Base-by-base conservation (phyloP, 225 moss, liverwort and hornwort species). In the Pseudisothecium myosuroides region DNA sequence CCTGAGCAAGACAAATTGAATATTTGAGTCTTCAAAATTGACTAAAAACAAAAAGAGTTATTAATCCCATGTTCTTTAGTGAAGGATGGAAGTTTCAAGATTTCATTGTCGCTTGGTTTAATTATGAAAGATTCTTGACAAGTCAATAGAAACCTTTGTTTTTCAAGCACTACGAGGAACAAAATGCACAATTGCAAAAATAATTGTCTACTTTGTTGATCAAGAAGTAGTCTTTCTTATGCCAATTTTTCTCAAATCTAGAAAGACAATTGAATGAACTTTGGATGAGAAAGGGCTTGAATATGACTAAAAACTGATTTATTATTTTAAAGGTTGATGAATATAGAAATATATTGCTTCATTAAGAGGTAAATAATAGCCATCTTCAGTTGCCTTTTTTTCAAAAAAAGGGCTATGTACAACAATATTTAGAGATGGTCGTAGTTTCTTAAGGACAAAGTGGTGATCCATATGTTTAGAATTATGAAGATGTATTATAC, bases 101-200 rank as follows among this genome's bases (percentile, higher is more conserved):
- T 55, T 17, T 55, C 19, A 55, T 19, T 7, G 7, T 55, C 55
- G 4, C 55, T 9, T 17, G 4, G 10, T 73, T 17, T 47, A 17
- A 17, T 6, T 29, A 17, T 47, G 3, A 74, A 47, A 2, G 18
- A 45, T 29, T 17, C 4, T 29, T 5, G 3, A 16, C 10, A 73
- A 73, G 28, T 6, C 3, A 45, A 45, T 17, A 45, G 17, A 28
- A 28, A 43, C 14, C 24, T 4, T 39, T 0, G 24, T 0, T 14
- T 39, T 4, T 1, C 24, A 39, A 24, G 69, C 5, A 69, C 14
- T 4, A 3, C 7, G 4, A 2, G 1, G 2, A 8, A 1, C 4
- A 24, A 4, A 39, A 17, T 34, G 5, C 2, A 18, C 5, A 9
- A 18, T 18, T 65, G 65, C 34, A n/a, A 18, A 34, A 18, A 17